A percentile compares a stretch with the other conserved stretches of the same genome.
These are phyloP conservation scores for Ustilago trichophora DNA, from an alignment of 1,284 basidiomycete species.

Conservation along the genomic window DNA sequence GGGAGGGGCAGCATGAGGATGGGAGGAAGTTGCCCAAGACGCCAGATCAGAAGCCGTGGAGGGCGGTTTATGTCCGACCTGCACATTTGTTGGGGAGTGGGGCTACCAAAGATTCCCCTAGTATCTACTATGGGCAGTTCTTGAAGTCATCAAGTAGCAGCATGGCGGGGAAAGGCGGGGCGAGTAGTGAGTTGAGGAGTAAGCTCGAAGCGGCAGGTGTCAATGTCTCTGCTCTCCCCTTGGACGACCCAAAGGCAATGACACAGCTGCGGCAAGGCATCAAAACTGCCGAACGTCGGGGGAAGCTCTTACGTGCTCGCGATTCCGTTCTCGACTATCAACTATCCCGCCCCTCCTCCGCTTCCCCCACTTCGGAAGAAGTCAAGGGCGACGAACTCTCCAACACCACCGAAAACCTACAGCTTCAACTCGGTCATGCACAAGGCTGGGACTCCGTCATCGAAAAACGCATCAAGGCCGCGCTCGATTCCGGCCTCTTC, in stretches of 20 bases:
- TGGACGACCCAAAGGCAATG: constrained; percentile 71
- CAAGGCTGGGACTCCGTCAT: constrained; percentile 60
- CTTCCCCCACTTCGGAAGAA: constrained; percentile 7
- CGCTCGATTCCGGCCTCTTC: constrained; percentile 77
- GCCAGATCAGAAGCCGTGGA: constrained; percentile 54
- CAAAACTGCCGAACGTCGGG: constrained; percentile 74
- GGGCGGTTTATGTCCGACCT: constrained; percentile 57
- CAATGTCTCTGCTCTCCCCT: constrained; percentile 19
- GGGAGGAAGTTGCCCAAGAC: constrained; percentile 52
- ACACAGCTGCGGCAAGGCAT: constrained; percentile 71
- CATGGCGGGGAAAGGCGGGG: no score
- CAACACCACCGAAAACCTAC: constrained; percentile 25
- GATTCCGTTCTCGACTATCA: constrained; percentile 82
- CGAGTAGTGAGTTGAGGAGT: constrained; percentile 16
- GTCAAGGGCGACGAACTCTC: constrained; percentile 68
- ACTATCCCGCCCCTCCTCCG: constrained; percentile 22
- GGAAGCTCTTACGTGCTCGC: constrained; percentile 58
- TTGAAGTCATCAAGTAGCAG: no score
- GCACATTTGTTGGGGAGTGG: constrained; percentile 22
- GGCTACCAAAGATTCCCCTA: constrained; percentile 20
- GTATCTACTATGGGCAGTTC: constrained; percentile 52
- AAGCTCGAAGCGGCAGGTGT: constrained; percentile 45
- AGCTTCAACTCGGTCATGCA: constrained; percentile 28
- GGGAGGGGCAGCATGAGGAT: constrained; percentile 22
- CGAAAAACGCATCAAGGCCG: constrained; percentile 70